These are phyloP conservation scores for Fusarium drepaniforme DNA, from an alignment of 2,329 filamentous ascomycete species.

Conservation along the genomic window DNA sequence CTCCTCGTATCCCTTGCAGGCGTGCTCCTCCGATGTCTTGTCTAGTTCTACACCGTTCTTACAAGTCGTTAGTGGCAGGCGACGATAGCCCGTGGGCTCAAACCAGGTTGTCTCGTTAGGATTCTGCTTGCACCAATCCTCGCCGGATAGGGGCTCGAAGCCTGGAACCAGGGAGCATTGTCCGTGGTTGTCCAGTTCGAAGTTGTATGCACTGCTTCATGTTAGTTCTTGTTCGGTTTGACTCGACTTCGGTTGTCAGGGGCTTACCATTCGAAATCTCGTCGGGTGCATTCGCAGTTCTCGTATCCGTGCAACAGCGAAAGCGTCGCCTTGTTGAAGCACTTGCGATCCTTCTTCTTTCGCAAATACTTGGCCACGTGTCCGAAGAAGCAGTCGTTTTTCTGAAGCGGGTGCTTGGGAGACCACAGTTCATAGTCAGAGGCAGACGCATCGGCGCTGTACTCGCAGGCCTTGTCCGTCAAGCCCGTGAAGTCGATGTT, in stretches of 20 bases:
- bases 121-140: slow-evolving; percentile 68
- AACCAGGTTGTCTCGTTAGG: slow-evolving; percentile 82
- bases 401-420: slow-evolving; percentile 83
- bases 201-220: slow-evolving; percentile 88
- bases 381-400: slow-evolving; percentile 90
- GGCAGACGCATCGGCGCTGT: slow-evolving; percentile 67
- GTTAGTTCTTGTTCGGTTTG: slow-evolving; percentile 21
- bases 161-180: slow-evolving; percentile 84
- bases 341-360: slow-evolving; percentile 83
- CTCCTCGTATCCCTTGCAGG: slow-evolving; percentile 84
- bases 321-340: slow-evolving; percentile 84
- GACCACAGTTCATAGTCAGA: slow-evolving; percentile 88
- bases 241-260: background rate
- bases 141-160: slow-evolving; percentile 67
- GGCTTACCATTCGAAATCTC: slow-evolving; percentile 92
- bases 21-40: slow-evolving; percentile 64
- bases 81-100: slow-evolving; percentile 88
- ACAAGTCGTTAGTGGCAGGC: slow-evolving; percentile 91
- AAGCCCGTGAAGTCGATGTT: slow-evolving; percentile 92
- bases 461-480: slow-evolving; percentile 77
- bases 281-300: slow-evolving; percentile 86
- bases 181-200: slow-evolving; percentile 80
- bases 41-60: slow-evolving; percentile 81
- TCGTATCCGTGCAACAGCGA: slow-evolving; percentile 77
- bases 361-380: slow-evolving; percentile 91